phyloP scores from a whole-genome alignment of 106 monocot genomes.

The Acanthochlamys bracteata region DNA sequence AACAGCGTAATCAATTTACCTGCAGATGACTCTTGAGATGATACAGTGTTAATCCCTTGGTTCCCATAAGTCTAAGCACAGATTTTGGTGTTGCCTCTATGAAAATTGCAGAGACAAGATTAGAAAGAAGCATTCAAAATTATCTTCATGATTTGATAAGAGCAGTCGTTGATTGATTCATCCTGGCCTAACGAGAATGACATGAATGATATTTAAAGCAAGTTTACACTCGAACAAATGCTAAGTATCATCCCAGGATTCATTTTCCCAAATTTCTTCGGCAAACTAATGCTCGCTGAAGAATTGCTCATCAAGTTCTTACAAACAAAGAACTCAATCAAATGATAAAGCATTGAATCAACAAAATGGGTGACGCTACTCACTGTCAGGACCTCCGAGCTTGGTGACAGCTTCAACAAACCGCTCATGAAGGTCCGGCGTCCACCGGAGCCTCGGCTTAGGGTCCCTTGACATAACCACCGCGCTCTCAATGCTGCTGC shows the following conservation, averaged over 20 bases:
- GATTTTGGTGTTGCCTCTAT: slow-evolving; percentile 83
- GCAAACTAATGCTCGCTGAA: no score
- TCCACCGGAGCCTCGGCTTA: slow-evolving; percentile 84
- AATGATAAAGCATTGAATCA: no score
- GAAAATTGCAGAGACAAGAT: background rate
- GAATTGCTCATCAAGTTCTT: no score
- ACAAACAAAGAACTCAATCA: no score
- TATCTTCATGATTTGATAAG: background rate
- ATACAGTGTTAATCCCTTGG: slow-evolving; percentile 73
- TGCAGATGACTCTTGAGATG: slow-evolving; percentile 88
- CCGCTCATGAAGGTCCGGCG: slow-evolving; percentile 80
- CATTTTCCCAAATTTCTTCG: no score
- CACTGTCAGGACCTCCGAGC: slow-evolving; percentile 82
- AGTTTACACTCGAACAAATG: no score
- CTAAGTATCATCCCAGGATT: no score
- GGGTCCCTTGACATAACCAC: slow-evolving; percentile 52
- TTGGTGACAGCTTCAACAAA: slow-evolving; percentile 79
- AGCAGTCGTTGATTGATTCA: no score
- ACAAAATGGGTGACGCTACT: background rate
- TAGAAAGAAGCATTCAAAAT: background rate
- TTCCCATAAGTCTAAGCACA: slow-evolving; percentile 71
- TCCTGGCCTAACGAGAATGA: no score
- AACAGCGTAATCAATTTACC: slow-evolving; percentile 21
- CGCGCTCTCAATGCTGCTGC: slow-evolving; percentile 9
- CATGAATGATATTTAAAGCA: no score